Percentiles rank a stretch among this genome's conserved stretches.
Conservation (phyloP, 2,329 filamentous ascomycete genomes). For the Chaetothyriales sp. region DNA sequence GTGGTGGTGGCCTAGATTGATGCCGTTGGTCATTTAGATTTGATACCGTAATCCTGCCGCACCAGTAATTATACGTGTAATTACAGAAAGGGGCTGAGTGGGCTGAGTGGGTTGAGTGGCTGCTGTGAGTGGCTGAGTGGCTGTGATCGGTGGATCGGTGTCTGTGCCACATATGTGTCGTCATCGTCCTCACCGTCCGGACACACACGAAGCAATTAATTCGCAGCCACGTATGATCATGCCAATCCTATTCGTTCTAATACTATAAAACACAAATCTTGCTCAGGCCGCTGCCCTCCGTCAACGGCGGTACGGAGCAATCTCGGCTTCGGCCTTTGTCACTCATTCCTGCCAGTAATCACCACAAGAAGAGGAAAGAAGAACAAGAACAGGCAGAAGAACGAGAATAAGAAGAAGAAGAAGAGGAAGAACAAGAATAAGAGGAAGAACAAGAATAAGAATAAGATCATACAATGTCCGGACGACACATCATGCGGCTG, state of each 20-base stretch:
- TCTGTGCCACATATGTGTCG: background rate
- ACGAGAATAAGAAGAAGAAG: too few species aligned
- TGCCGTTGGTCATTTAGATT: too few species aligned
- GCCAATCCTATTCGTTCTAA: too few species aligned
- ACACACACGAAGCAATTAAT: background rate
- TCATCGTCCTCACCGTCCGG: background rate
- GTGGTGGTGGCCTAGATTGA: too few species aligned
- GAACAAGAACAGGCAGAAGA: too few species aligned
- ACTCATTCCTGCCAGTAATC: background rate
- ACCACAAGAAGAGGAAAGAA: too few species aligned
- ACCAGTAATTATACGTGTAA: too few species aligned
- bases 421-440: too few species aligned
- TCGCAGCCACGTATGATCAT: background rate
- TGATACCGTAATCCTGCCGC: too few species aligned
- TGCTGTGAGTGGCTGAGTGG: background rate
- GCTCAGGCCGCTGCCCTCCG: background rate
- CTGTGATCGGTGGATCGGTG: background rate
- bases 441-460: too few species aligned
- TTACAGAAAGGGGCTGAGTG: too few species aligned
- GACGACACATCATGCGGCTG: constrained; percentile 19
- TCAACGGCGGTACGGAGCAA: background rate
- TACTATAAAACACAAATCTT: background rate
- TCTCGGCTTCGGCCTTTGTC: background rate
- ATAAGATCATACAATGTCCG: background rate
- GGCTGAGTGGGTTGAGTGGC: too few species aligned